Evolutionary conservation across 2,329 filamentous ascomycete genomes (phyloP), one percentile per base, ranked within the genome.

Genomic region (Curvularia spicifera): DNA sequence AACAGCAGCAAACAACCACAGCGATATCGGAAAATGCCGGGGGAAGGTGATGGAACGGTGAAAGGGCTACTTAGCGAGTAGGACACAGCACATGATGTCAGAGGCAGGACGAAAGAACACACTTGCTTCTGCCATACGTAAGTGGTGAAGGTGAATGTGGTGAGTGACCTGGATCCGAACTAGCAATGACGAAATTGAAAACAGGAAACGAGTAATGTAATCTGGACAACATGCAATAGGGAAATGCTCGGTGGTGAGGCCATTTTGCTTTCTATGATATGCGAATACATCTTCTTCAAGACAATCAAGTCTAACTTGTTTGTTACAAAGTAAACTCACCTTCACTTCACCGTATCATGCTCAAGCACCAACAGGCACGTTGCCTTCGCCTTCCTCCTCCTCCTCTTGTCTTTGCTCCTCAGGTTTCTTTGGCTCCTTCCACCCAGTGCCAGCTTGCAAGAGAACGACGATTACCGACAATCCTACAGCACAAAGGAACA

Each of bases 391-490:
- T 8, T 64, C 61, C 5, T 62, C 56, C 12, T 67, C 67, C 28
- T 71, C 68, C 13, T 71, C 46, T n/a, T 50, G 56, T 8, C 44
- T 56, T 39, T 60, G 59, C 39, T 64, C 51, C 22, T 56, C 63
- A 33, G 61, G 63, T 50, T 68, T 65, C n/a, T 28, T 45, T 3
- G 78, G 75, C 13, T 75, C 72, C 20, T 69, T 80, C 85, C 85
- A 87, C 2, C 86, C 86, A 1, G 85, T 85, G 0, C 81, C 81
- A 5, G 85, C 85, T 67, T 88, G 86, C 15, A 86, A 71, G 2
- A 83, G 62, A 1, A 83, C 76, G 62, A 84, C 82, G 2, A 79
- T 48, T 12, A 83, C 56, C 1, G 82, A 81, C 48, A 88, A 65
- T 0, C 74, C 80, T 15, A 81, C 80, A 0, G 80, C 84, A 5